Evolutionary conservation across 2,329 filamentous ascomycete genomes (phyloP).

Genomic region (Xylariales sp.): DNA sequence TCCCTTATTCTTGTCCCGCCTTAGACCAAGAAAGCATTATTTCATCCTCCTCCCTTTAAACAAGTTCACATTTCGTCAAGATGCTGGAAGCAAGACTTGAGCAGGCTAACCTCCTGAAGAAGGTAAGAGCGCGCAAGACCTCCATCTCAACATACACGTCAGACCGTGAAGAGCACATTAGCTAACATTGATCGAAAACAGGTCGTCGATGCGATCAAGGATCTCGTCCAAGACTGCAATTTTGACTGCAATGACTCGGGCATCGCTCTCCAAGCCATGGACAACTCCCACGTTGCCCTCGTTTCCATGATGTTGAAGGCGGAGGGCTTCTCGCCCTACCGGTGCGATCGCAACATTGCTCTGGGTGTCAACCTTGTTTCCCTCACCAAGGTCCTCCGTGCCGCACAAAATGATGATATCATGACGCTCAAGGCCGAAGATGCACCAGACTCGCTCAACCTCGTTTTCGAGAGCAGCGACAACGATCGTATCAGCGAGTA

Average conservation of each 20-base stretch:
- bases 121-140: slow-evolving; percentile 65
- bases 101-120: slow-evolving; percentile 91
- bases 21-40: no score
- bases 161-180: background rate
- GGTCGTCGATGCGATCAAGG: slow-evolving; percentile 99
- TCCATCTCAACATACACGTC: background rate
- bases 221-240: slow-evolving; percentile 99
- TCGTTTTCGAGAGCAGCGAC: slow-evolving; percentile 87
- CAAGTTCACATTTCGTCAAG: slow-evolving; percentile 25
- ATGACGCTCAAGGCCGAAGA: slow-evolving; percentile 97
- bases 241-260: slow-evolving; percentile 99
- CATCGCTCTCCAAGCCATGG: slow-evolving; percentile 98
- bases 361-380: slow-evolving; percentile 96
- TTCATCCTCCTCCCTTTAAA: background rate
- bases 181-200: slow-evolving; percentile 33
- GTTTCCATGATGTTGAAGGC: slow-evolving; percentile 99
- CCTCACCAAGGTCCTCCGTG: slow-evolving; percentile 93
- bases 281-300: slow-evolving; percentile 98
- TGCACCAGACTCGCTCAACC: slow-evolving; percentile 89
- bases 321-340: slow-evolving; percentile 89
- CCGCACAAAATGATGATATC: slow-evolving; percentile 89
- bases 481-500: slow-evolving; percentile 96
- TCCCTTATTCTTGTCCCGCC: no score
- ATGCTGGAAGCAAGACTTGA: slow-evolving; percentile 98
- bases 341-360: slow-evolving; percentile 98